These are phyloP conservation scores for Colletotrichum viniferum DNA, from an alignment of 2,329 filamentous ascomycete species.

Conservation along the genomic window DNA sequence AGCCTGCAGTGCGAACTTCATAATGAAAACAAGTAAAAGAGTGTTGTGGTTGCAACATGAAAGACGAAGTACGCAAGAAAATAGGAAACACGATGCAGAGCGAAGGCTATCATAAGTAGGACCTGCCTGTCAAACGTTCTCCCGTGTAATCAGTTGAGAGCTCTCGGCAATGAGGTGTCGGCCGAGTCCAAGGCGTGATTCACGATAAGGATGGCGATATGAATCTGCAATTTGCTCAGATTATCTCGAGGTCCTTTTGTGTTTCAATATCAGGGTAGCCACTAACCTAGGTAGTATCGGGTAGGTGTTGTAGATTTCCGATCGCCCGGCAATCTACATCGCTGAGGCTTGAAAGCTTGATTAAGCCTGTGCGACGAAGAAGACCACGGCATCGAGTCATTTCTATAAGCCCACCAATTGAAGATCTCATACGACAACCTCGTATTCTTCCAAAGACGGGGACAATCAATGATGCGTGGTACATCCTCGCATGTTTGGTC, in stretches of 20 bases:
- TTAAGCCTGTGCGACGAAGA: not conserved
- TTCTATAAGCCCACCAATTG: not conserved
- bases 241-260: not conserved
- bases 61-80: not conserved
- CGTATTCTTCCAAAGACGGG: not conserved
- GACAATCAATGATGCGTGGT: not conserved
- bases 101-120: not conserved
- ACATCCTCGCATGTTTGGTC: not conserved
- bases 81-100: not conserved
- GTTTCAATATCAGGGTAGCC: not conserved
- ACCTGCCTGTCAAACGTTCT: not conserved
- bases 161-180: not conserved
- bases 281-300: constrained; percentile 7
- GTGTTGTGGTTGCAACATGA: not conserved
- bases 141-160: not conserved
- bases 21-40: not conserved
- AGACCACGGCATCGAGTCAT: not conserved
- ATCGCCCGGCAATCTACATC: not conserved
- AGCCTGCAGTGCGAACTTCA: not conserved
- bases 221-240: not conserved
- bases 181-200: constrained; percentile 1
- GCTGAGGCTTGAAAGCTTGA: constrained; percentile 5
- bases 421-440: not conserved
- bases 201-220: constrained; percentile 1
- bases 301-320: constrained; percentile 3